Base-by-base conservation (phyloP, 2,329 filamentous ascomycete species). In the Xylariaceae sp. region DNA sequence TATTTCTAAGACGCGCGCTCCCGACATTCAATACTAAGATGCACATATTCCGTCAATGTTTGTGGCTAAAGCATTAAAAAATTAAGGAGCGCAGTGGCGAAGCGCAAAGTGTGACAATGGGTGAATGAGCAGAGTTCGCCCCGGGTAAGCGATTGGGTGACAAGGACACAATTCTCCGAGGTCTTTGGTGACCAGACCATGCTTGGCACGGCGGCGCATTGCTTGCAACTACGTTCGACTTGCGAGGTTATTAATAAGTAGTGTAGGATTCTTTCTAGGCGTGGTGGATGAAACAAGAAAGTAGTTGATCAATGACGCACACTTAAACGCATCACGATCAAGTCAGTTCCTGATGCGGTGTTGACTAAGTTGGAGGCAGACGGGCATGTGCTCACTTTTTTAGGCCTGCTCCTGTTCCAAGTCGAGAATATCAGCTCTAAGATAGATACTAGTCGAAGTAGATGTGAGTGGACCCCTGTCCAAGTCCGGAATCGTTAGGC, bases 81-180 rank as follows among this genome's bases (percentile, higher is more conserved):
- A 17, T 11, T 31, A 29, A 46, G 39, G 29, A 40, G 47, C 54
- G 54, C 40, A 14, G 41, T 29, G 39, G 34, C 48, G 46, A 55
- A 58, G 53, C 51, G 53, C 56, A 52, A 52, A 59, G 51, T 41
- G 52, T 43, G 45, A 60, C 43, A 46, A 24, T 48, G 41, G 21
- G 40, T 41, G 43, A 57, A 43, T 23, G 34, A 58, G 54, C 34
- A 37, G 23, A 54, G 58, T 58, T 64, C 67, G 67, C 68, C 68
- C 51, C 49, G 61, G 53, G n/a, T 47, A 48, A 64, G 39, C 61
- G 68, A 70, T 70, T 69, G 68, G 68, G 61, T 62, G 29, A 56
- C 41, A 56, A 17, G 53, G 21, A 21, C 49, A 40, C 21, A 36
- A 17, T 36, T 14, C 34, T 39, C 12, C 14, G 36, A 19, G 23